phyloP scores from a whole-genome alignment of 495 filamentous ascomycete genomes.

The Aspergillus nidulans region DNA sequence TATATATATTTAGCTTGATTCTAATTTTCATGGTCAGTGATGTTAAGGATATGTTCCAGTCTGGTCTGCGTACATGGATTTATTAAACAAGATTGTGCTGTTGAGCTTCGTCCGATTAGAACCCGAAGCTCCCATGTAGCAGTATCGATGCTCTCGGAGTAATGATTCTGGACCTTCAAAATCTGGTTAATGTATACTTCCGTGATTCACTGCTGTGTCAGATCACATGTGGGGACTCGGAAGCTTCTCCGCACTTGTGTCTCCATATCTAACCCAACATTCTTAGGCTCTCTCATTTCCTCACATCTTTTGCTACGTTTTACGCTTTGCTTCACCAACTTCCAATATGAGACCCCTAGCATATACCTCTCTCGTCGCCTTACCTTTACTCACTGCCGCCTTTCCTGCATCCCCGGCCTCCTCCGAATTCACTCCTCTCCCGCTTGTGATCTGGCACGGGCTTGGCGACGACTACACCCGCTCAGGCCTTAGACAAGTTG shows the following conservation, averaged over 20 bases:
- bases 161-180: no score
- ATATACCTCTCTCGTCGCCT: conserved; percentile 9
- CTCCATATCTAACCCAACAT: not conserved
- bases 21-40: not conserved
- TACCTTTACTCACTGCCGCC: conserved; percentile 14
- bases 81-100: not conserved
- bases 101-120: no score
- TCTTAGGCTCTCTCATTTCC: not conserved
- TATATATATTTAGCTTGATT: not conserved
- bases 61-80: not conserved
- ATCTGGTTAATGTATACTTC: no score
- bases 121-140: no score
- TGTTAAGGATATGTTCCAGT: not conserved
- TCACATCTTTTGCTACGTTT: not conserved
- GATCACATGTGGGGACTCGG: not conserved
- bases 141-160: no score
- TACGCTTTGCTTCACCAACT: not conserved
- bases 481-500: conserved; percentile 66
- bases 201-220: not conserved
- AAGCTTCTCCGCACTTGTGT: not conserved
- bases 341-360: conserved; percentile 1
- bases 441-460: conserved; percentile 93
- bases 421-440: conserved; percentile 52
- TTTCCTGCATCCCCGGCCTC: conserved; percentile 7
- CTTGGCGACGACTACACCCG: conserved; percentile 65